Evolutionary conservation across 352 stramenopile genomes (phyloP), one percentile per base, ranked within the genome.

Genomic region (Phytophthora tubulina): DNA sequence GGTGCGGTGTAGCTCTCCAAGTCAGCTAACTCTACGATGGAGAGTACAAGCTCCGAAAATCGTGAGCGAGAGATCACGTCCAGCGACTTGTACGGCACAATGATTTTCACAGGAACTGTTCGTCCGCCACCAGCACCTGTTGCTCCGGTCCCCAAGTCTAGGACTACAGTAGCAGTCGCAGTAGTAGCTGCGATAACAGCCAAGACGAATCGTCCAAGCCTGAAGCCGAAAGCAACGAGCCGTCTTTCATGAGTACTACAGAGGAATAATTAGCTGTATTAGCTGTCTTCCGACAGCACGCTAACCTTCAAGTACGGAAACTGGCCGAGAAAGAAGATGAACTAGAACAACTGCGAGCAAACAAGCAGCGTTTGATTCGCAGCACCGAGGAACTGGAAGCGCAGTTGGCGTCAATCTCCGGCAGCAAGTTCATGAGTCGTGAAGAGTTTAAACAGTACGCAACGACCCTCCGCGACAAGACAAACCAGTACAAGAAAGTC

Each of bases 381-480:
- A 83, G 95, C 57, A 83, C 95, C 6, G 89, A 97, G 50, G 78
- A 93, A 17, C 73, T 90, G 2, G 87, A 96, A 45, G 59, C 70
- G n/a, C 90, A 92, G 45, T 67, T 97, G 62, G 61, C 64, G 5
- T 69, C 60, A 11, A 73, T 73, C 27, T 73, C 63, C 3, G 86
- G 83, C 2, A 75, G 82, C 32, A 90, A 95, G 42, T 93, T 91
- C 71, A 95, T 96, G 88, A 91, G 79, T 45, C 88, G 87, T 55
- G 89, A 97, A 51, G 92, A 98, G 65, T 96, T 97, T 67, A 92
- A 95, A 64, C 84, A 97, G 60, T 97, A 97, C 70, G 89, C 82
- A 36, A 92, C 86, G 48, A 85, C 86, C 27, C 73, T 99, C 51
- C 84, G 94, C 48, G 95, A 97, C 66, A 98, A 98, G 69, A 97